These are phyloP conservation scores for Fusarium burgessii DNA, from an alignment of 2,329 filamentous ascomycete species.

Conservation along the genomic window DNA sequence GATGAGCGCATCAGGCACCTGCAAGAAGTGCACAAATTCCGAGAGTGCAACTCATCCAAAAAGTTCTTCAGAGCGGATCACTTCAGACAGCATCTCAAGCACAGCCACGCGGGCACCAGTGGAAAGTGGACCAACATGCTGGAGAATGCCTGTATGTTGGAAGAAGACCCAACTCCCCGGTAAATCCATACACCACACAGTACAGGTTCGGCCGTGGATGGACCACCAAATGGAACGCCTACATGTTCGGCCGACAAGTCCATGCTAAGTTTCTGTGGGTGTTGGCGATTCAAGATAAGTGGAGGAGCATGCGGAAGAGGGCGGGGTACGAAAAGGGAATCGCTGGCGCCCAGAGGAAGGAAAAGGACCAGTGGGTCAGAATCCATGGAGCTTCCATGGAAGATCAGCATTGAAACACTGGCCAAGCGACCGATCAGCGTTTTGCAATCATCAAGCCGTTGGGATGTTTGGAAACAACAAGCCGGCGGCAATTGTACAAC, in stretches of 20 bases:
- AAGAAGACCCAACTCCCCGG: constrained; percentile 69
- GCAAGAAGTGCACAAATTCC: constrained; percentile 93
- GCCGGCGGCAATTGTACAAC: constrained; percentile 18
- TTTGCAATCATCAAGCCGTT: constrained; percentile 10
- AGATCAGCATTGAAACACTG: constrained; percentile 13
- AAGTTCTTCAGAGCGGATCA: constrained; percentile 98
- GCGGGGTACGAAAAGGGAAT: constrained; percentile 36
- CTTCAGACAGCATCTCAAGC: constrained; percentile 97
- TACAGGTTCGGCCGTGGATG: constrained; percentile 15
- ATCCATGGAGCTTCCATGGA: constrained; percentile 21
- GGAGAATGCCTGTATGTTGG: constrained; percentile 96
- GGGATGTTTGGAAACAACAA: constrained; percentile 24
- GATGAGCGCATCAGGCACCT: constrained; percentile 87
- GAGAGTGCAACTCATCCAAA: constrained; percentile 97
- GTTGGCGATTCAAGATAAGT: constrained; percentile 32
- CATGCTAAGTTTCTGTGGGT: constrained; percentile 27
- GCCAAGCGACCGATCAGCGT: constrained; percentile 23
- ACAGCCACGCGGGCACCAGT: constrained; percentile 94
- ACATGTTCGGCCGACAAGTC: constrained; percentile 30
- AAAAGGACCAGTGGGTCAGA: constrained; percentile 25
- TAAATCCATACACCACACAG: constrained; percentile 35
- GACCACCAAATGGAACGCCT: constrained; percentile 11
- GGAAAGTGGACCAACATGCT: constrained; percentile 99
- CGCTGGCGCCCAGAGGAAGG: constrained; percentile 7
- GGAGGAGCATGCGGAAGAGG: constrained; percentile 33